phyloP scores from a whole-genome alignment of 805 yeast species.

The Spathaspora gorwiae region DNA sequence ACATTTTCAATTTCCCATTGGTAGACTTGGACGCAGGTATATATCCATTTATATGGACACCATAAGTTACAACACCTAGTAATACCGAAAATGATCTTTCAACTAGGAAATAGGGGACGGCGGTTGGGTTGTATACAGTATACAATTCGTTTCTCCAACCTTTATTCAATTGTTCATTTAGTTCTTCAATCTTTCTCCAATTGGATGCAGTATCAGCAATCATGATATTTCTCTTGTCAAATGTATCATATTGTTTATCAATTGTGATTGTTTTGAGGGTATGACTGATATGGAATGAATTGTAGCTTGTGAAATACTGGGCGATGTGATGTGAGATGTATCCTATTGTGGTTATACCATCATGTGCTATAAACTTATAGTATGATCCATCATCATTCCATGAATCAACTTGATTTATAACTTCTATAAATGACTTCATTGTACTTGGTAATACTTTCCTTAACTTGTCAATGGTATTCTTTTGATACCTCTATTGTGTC shows the following conservation, averaged over 20 bases:
- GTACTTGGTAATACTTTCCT: not conserved
- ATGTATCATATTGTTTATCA: slow-evolving; percentile 21
- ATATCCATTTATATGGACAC: slow-evolving; percentile 84
- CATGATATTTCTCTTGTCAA: slow-evolving; percentile 37
- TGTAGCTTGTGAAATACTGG: slow-evolving; percentile 12
- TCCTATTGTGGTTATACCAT: slow-evolving; percentile 23
- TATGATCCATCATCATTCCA: slow-evolving; percentile 16
- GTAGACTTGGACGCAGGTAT: slow-evolving; percentile 39
- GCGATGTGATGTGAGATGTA: slow-evolving; percentile 23
- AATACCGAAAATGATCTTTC: slow-evolving; percentile 82
- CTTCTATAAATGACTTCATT: slow-evolving; percentile 3
- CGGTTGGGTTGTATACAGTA: slow-evolving; percentile 56
- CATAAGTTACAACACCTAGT: slow-evolving; percentile 85
- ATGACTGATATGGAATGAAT: slow-evolving; percentile 18
- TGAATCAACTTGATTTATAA: slow-evolving; percentile 27
- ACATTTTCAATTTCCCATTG: slow-evolving; percentile 47
- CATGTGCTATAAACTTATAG: slow-evolving; percentile 27
- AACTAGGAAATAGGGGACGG: slow-evolving; percentile 56
- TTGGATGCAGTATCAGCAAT: slow-evolving; percentile 40
- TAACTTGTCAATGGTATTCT: too few relatives aligned
- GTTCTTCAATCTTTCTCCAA: slow-evolving; percentile 31
- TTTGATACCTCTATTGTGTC: too few relatives aligned
- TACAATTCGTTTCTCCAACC: slow-evolving; percentile 91
- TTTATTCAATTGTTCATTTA: slow-evolving; percentile 27
- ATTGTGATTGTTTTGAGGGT: slow-evolving; percentile 23